Conservation (phyloP, 2,329 filamentous ascomycete species). For the Trichoderma oligosporum region DNA sequence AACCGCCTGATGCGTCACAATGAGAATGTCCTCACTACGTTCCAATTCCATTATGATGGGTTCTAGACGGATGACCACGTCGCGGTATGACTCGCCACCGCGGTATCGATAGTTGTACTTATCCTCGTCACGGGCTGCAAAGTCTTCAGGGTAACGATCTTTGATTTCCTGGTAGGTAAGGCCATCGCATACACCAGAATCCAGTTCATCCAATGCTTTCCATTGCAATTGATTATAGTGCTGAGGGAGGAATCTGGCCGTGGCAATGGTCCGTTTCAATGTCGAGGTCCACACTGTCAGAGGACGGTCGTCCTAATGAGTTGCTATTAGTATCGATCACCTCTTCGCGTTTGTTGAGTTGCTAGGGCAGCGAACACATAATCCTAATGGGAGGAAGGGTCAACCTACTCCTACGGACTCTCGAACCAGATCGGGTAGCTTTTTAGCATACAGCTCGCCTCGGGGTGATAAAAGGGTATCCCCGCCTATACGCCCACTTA, state of each 20-base stretch:
- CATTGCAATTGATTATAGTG: slow-evolving; percentile 94
- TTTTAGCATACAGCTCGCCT: slow-evolving; percentile 81
- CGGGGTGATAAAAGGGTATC: slow-evolving; percentile 83
- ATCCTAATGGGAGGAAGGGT: not conserved
- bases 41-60: slow-evolving; percentile 99
- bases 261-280: slow-evolving; percentile 81
- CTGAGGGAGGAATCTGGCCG: slow-evolving; percentile 73
- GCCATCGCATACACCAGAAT: slow-evolving; percentile 93
- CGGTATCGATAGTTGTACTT: slow-evolving; percentile 99
- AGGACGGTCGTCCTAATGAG: slow-evolving; percentile 52
- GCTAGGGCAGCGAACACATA: too few relatives aligned
- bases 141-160: slow-evolving; percentile 87
- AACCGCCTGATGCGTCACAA: slow-evolving; percentile 96
- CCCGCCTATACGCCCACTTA: slow-evolving; percentile 86
- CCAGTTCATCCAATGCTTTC: slow-evolving; percentile 97
- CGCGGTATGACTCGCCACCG: slow-evolving; percentile 90
- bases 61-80: slow-evolving; percentile 95
- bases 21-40: slow-evolving; percentile 91
- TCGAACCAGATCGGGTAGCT: slow-evolving; percentile 77
- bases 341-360: too few relatives aligned
- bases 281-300: slow-evolving; percentile 62
- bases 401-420: slow-evolving; percentile 76
- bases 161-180: slow-evolving; percentile 96
- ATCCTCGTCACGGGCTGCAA: slow-evolving; percentile 90
- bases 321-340: not conserved